Evolutionary conservation across 257 asterid genomes (phyloP).

Genomic region (Solanum arcanum): DNA sequence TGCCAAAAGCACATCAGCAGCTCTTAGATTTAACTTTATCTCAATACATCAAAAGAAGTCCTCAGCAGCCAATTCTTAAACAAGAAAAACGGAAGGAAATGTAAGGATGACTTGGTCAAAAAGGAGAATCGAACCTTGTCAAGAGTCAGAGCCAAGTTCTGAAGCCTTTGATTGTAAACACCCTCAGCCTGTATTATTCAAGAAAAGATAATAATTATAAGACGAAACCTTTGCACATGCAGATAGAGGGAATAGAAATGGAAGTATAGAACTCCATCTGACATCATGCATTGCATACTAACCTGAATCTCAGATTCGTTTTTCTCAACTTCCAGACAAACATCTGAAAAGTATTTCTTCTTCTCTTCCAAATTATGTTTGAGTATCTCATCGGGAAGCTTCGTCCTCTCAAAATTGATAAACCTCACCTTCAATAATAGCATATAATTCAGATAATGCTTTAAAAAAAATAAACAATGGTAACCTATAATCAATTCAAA

Average conservation of each 20-base stretch:
- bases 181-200: constrained; percentile 78
- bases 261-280: neutral
- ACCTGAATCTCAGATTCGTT: constrained; percentile 99
- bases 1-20: constrained; percentile 10
- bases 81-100: neutral
- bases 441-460: constrained; percentile 4
- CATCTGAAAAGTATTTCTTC: constrained; percentile 75
- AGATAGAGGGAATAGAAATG: neutral
- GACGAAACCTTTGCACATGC: neutral
- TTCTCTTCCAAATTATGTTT: constrained; percentile 88
- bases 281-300: constrained; percentile 1
- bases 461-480: neutral
- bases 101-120: neutral
- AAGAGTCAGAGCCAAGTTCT: constrained; percentile 91
- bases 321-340: constrained; percentile 72
- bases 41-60: neutral
- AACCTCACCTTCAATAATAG: constrained; percentile 72
- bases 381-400: constrained; percentile 74
- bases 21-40: neutral
- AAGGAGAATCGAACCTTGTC: constrained; percentile 55
- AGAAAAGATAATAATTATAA: neutral
- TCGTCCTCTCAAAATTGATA: constrained; percentile 90
- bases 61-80: neutral
- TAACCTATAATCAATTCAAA: neutral
- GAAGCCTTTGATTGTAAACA: constrained; percentile 93